These are phyloP conservation scores for Naematelia aurantialba DNA, from an alignment of 768 basidiomycete genomes.

Conservation along the genomic window DNA sequence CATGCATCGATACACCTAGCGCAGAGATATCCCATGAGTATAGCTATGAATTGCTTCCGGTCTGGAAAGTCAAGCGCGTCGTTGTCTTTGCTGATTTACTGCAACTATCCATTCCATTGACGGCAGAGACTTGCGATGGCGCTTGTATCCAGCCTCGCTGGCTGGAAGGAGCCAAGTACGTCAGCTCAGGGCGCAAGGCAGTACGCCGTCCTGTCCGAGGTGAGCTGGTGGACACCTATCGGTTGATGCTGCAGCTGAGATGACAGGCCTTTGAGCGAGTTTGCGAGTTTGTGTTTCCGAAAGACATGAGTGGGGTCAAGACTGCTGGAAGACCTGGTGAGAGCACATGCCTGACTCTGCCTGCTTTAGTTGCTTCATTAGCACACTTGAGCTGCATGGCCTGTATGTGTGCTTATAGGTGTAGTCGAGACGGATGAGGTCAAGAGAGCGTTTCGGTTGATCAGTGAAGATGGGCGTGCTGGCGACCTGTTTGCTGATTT, in stretches of 20 bases:
- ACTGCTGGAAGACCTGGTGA: conserved; percentile 22
- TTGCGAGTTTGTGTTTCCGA: conserved; percentile 22
- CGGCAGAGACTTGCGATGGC: too few species aligned
- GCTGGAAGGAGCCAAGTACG: conserved; percentile 34
- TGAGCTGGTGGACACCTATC: not conserved
- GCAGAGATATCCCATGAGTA: too few species aligned
- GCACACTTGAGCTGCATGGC: too few species aligned
- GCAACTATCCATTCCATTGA: not conserved
- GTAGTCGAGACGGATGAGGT: conserved; percentile 35
- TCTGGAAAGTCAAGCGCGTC: not conserved
- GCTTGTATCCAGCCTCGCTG: conserved; percentile 25
- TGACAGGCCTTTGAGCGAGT: conserved; percentile 22
- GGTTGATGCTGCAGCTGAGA: conserved; percentile 1
- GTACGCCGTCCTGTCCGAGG: conserved; percentile 28
- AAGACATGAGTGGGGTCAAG: conserved; percentile 19
- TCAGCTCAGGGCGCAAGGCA: conserved; percentile 27
- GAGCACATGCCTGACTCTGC: conserved; percentile 1
- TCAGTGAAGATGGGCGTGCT: conserved; percentile 9
- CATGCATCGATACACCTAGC: too few species aligned
- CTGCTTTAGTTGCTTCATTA: too few species aligned
- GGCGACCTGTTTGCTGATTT: conserved; percentile 28
- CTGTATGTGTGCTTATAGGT: not conserved
- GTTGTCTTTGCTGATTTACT: not conserved
- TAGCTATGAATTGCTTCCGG: not conserved
- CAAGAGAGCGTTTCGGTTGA: conserved; percentile 17